Evolutionary conservation across 352 stramenopile species (phyloP), one percentile per base, ranked within the genome.

Genomic region (Pelagophyceae sp.): DNA sequence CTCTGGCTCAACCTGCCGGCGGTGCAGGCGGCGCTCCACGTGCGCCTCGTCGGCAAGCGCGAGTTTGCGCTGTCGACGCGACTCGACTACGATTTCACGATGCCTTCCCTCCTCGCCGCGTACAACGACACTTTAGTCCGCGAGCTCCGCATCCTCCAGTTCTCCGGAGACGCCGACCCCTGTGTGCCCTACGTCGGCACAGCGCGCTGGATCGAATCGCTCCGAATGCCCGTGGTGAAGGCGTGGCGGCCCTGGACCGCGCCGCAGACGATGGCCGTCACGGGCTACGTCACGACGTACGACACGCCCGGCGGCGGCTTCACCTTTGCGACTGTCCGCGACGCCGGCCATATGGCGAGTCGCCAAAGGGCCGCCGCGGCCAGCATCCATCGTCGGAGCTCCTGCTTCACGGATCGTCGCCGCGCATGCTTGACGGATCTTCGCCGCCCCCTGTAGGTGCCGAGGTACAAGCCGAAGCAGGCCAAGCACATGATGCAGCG

Each of bases 311-410:
- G 45, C 45, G 45, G 45, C 45, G 45, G 45, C 45, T 71, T 71
- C 33, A 71, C 61, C 15, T 71, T 71, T 31, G 61, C 61, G 33
- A 40, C 61, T 0, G 85, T 93, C 45, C 90, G 90, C 76, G 88
- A 86, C 5, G 88, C 89, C 0, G 89, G 89, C 23, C 89, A 93
- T 74, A 81, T 92, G 64, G n/a, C n/a, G n/a, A n/a, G n/a, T n/a
- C n/a, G n/a, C n/a, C n/a, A n/a, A n/a, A n/a, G n/a, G n/a, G n/a
- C n/a, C n/a, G n/a, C n/a, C n/a, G n/a, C n/a, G n/a, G n/a, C n/a
- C n/a, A n/a, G n/a, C n/a, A n/a, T n/a, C n/a, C n/a, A n/a, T n/a
- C n/a, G n/a, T n/a, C n/a, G n/a, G n/a, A n/a, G n/a, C n/a, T n/a
- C n/a, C n/a, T n/a, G n/a, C n/a, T n/a, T n/a, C n/a, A n/a, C n/a